Evolutionary conservation across 1,139 yeast genomes (phyloP).

Genomic region (Pneumocystis jirovecii): DNA sequence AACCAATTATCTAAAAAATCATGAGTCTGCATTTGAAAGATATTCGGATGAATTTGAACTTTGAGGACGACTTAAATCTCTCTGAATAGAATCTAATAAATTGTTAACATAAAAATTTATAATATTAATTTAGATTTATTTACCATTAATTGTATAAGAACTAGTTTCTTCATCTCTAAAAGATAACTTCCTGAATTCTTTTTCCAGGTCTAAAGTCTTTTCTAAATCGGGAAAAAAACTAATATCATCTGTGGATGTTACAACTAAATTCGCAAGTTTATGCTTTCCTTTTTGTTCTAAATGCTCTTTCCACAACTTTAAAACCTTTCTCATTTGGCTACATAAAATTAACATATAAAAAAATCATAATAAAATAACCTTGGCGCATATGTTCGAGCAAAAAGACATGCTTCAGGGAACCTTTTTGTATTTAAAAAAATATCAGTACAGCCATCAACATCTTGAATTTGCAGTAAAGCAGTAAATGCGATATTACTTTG

Average conservation of each 20-base stretch:
- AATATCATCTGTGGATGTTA: not conserved
- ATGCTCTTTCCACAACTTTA: not conserved
- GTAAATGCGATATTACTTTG: slow-evolving; percentile 84
- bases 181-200: not conserved
- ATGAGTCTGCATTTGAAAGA: not conserved
- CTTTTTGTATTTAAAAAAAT: slow-evolving; percentile 57
- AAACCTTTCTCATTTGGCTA: not conserved
- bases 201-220: not conserved
- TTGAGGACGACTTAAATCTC: not conserved
- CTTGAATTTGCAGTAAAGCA: slow-evolving; percentile 77
- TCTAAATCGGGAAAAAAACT: not conserved
- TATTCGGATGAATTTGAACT: not conserved
- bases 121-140: not conserved
- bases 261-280: not conserved
- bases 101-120: not conserved
- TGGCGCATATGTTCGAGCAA: slow-evolving; percentile 52
- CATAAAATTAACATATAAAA: not conserved
- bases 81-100: not conserved
- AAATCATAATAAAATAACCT: not conserved
- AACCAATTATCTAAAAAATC: not conserved
- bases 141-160: not conserved
- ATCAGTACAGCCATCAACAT: slow-evolving; percentile 46
- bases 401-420: slow-evolving; percentile 69
- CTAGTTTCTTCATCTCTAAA: not conserved
- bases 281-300: not conserved